These are phyloP conservation scores for Cladosporium phlei DNA, from an alignment of 2,329 filamentous ascomycete species.

Conservation along the genomic window DNA sequence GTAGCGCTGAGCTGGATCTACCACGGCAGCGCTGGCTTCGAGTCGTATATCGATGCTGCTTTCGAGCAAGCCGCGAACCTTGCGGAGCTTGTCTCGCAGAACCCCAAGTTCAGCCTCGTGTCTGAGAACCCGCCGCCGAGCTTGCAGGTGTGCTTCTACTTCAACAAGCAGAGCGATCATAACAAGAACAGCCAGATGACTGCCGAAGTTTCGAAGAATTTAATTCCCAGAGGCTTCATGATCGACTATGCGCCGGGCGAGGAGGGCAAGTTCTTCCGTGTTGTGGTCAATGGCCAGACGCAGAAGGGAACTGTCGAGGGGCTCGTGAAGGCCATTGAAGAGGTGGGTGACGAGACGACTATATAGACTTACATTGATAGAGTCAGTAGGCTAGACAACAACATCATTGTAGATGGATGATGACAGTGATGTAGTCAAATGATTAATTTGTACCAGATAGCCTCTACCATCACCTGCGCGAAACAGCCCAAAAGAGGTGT, in stretches of 20 bases:
- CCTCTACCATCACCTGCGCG: background rate
- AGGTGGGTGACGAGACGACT: constrained; percentile 31
- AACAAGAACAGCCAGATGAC: constrained; percentile 52
- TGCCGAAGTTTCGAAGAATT: constrained; percentile 47
- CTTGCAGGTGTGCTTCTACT: constrained; percentile 93
- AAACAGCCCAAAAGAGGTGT: background rate
- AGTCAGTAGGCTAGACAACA: too few species aligned
- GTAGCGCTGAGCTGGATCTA: constrained; percentile 85
- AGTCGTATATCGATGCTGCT: constrained; percentile 57
- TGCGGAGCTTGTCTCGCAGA: constrained; percentile 52
- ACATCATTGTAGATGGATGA: too few species aligned
- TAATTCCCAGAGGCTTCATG: constrained; percentile 63
- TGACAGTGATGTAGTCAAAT: too few species aligned
- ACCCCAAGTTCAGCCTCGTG: constrained; percentile 63
- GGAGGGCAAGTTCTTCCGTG: constrained; percentile 62
- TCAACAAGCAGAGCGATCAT: constrained; percentile 47
- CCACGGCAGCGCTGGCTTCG: constrained; percentile 74
- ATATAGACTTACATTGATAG: background rate
- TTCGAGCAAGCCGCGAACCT: constrained; percentile 68
- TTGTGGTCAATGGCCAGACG: constrained; percentile 62
- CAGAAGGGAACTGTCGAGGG: constrained; percentile 56
- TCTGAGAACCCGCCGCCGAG: constrained; percentile 76
- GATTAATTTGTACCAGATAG: background rate
- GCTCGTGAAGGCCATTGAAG: constrained; percentile 56
- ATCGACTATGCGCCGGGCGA: constrained; percentile 61